Evolutionary conservation across 2,329 filamentous ascomycete genomes (phyloP), one percentile per base, ranked within the genome.

Genomic region (Lithohypha guttulata): DNA sequence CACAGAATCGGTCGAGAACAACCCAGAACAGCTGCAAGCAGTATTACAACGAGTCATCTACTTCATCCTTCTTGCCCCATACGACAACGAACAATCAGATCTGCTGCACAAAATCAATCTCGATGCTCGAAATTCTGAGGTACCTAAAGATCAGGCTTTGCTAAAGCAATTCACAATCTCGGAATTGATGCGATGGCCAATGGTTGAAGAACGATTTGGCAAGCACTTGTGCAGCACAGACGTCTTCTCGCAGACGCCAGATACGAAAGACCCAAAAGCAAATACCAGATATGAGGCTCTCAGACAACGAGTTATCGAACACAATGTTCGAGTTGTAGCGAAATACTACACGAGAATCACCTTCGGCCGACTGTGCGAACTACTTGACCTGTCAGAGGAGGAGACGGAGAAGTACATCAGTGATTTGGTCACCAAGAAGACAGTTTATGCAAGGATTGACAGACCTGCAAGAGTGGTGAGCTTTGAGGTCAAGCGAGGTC

Each of bases 401-500:
- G 91, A 98, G 70, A 96, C 91, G 7, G 91, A 98, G 66, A 94
- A 93, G 71, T 96, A 96, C 68, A 94, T 98, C 55, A 93, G 84
- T 60, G 85, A 98, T 54, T 70, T 98, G 45, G 91, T 98, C 34
- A 95, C 87, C 28, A 86, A 84, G 50, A 96, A 96, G 77, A 98
- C 91, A 6, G 89, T 98, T 47, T 94, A 91, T 56, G 91, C 91
- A 47, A 93, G 93, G 65, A 98, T 98, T 54, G 91, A 98, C 61
- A 77, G 91, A 33, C 91, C 91, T 0, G 91, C 91, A 4, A 75
- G 84, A 42, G 75, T 96, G 45, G 86, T 98, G 55, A 94, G 73
- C 62, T 98, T 98, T 57, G 86, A 89, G 47, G 91, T 93, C 71
- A 85, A 87, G 37, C 77, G 89, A 48, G 87, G 94, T 62, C 85